Conservation (phyloP, 208 protist genomes). For the Endotrypanum monterogeii region DNA sequence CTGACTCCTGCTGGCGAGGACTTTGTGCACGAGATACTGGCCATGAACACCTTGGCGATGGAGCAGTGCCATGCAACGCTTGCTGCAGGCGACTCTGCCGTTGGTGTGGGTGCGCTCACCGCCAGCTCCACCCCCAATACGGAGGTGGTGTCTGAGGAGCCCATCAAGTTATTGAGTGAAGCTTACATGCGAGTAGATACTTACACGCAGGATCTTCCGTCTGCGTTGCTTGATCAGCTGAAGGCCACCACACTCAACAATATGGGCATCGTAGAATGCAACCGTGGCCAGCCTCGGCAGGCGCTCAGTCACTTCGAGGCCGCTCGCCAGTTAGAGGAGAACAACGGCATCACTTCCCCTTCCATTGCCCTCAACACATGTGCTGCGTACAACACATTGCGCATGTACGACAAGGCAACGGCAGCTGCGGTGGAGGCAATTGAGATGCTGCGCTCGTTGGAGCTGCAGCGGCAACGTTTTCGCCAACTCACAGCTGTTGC, state of each 20-base stretch:
- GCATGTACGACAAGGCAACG: conserved; percentile 86
- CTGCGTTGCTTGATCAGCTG: conserved; percentile 63
- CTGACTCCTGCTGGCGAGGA: conserved; percentile 41
- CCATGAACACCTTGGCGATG: conserved; percentile 87
- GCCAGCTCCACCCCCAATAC: neutral
- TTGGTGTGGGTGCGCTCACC: neutral
- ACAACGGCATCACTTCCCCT: conserved; percentile 70
- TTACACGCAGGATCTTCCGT: conserved; percentile 24
- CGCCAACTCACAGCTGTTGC: conserved; percentile 14
- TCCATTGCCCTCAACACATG: conserved; percentile 86
- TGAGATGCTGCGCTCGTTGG: conserved; percentile 81
- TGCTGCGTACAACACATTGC: conserved; percentile 83
- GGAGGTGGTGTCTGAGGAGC: conserved; percentile 40
- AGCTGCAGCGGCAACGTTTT: conserved; percentile 51
- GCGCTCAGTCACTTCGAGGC: conserved; percentile 86
- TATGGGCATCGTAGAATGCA: conserved; percentile 86
- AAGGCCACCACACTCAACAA: conserved; percentile 86
- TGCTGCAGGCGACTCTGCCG: conserved; percentile 5
- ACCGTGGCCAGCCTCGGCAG: conserved; percentile 77
- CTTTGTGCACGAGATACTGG: conserved; percentile 75
- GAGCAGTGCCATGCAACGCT: conserved; percentile 55
- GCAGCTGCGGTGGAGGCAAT: conserved; percentile 85
- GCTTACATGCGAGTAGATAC: conserved; percentile 58
- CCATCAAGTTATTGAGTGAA: conserved; percentile 50
- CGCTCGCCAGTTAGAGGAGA: conserved; percentile 79